Evolutionary conservation across 208 protist species (phyloP).

Genomic region (Acanthamoeba triangularis): DNA sequence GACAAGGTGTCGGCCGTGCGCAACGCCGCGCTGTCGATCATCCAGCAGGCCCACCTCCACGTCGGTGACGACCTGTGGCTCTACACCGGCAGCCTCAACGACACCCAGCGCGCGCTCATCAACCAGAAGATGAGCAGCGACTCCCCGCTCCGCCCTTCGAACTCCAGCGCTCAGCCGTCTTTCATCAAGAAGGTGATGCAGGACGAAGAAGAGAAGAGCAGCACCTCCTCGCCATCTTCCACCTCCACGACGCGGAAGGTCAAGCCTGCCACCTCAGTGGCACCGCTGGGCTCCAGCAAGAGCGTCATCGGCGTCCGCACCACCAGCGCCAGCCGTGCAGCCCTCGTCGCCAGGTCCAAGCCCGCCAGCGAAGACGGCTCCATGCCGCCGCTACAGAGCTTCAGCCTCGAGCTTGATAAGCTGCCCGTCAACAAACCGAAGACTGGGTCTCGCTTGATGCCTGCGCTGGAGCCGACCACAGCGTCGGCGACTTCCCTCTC

Average conservation of each 20-base stretch:
- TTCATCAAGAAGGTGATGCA: neutral
- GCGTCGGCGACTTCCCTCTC: neutral
- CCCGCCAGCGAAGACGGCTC: slow-evolving; percentile 26
- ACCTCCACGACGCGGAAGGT: neutral
- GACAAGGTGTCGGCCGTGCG: slow-evolving; percentile 80
- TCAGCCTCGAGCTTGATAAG: slow-evolving; percentile 54
- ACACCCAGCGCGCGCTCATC: slow-evolving; percentile 73
- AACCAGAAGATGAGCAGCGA: slow-evolving; percentile 61
- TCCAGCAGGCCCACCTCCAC: slow-evolving; percentile 76
- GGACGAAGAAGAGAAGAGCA: neutral
- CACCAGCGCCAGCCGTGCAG: neutral
- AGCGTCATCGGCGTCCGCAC: neutral
- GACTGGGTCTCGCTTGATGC: neutral
- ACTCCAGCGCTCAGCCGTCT: neutral
- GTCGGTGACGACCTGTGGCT: slow-evolving; percentile 73
- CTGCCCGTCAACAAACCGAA: neutral
- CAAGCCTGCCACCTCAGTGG: neutral
- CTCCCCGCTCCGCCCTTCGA: slow-evolving; percentile 7
- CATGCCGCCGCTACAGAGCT: neutral
- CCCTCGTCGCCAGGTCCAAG: neutral
- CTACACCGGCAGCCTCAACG: slow-evolving; percentile 54
- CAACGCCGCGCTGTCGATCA: slow-evolving; percentile 64
- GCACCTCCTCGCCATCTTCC: neutral
- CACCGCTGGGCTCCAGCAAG: slow-evolving; percentile 7
- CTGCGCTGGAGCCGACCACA: neutral